Evolutionary conservation across 495 filamentous ascomycete genomes (phyloP), one percentile per base, ranked within the genome.

Genomic region (Podospora fimiseda): DNA sequence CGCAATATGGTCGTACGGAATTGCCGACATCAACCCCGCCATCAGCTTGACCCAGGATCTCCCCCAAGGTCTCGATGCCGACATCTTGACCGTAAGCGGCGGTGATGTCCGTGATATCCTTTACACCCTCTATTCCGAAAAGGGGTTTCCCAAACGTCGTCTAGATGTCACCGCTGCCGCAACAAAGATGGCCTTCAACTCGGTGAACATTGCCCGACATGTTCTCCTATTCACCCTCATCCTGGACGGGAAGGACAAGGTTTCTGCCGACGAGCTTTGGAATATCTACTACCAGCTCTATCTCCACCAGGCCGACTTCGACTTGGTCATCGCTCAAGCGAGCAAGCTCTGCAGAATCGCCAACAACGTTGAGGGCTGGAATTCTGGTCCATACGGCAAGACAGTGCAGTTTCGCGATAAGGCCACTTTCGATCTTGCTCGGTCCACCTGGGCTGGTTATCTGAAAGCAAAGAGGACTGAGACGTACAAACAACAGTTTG

Each of bases 271-370:
- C 1, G 41, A 53, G 19, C 63, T 80, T 9, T 84, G 78, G 80
- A 69, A 76, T 33, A 71, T 82, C 50, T 83, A 76, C 55, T 81
- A 81, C 53, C 66, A 82, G 56, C 40, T 76, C 20, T 71, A 69
- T 47, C 59, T 84, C 5, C 65, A 74, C 52, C 48, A 66, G 1
- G 30, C 62, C 43, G 63, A 72, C 21, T 45, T 70, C 13, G 23
- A 59, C 4, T 43, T 74, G 6, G 60, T 78, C 9, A 48, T 55
- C 1, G 23, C 13, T 13, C 78, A 80, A 33, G 57, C 69, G 0
- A 43, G 52, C 19, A 77, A 70, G 49, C 70, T 84, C 7, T 40
- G 58, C 8, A 39, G 44, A 0, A 24, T 73, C 11, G 70, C 77
- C 0, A 43, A 33, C 2, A 63, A 66, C 41, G 44, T 68, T 23